phyloP scores from a whole-genome alignment of 2,329 filamentous ascomycete genomes.

The Cladophialophora carrionii region DNA sequence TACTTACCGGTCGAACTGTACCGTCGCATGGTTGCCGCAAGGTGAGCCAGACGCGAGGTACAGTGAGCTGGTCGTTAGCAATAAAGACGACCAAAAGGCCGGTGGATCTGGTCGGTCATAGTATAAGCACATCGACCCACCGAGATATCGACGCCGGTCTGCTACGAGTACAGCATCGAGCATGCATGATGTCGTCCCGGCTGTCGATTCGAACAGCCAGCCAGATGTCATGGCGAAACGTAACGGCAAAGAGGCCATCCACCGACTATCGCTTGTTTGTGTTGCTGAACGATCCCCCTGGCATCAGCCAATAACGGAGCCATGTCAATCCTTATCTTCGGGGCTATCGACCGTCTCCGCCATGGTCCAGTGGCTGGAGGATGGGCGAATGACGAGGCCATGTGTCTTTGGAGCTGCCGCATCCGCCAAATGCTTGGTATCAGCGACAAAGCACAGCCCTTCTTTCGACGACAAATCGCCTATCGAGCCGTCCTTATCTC shows the following conservation, averaged over 20 bases:
- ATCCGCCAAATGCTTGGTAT: slow-evolving; percentile 1
- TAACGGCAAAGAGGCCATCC: slow-evolving; percentile 1
- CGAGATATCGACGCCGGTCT: neutral
- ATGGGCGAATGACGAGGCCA: neutral
- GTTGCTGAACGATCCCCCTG: neutral
- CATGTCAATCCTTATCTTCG: slow-evolving; percentile 7
- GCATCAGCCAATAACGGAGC: slow-evolving; percentile 1
- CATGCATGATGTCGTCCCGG: neutral
- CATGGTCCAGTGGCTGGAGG: neutral
- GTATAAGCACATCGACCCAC: neutral
- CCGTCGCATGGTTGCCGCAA: slow-evolving; percentile 19
- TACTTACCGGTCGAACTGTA: slow-evolving; percentile 29
- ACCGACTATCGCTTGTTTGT: neutral
- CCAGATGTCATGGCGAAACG: slow-evolving; percentile 9
- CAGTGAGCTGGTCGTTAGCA: neutral
- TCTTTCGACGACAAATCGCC: slow-evolving; percentile 3
- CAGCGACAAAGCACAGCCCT: neutral
- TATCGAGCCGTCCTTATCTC: slow-evolving; percentile 4
- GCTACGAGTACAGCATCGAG: neutral
- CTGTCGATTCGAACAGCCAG: neutral
- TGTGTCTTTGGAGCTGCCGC: neutral
- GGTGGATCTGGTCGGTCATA: neutral
- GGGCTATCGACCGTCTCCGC: neutral
- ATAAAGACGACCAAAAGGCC: neutral
- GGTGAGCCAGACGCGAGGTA: neutral